Base-by-base conservation (phyloP, 495 filamentous ascomycete species). In the Penicillium simplicissimum region DNA sequence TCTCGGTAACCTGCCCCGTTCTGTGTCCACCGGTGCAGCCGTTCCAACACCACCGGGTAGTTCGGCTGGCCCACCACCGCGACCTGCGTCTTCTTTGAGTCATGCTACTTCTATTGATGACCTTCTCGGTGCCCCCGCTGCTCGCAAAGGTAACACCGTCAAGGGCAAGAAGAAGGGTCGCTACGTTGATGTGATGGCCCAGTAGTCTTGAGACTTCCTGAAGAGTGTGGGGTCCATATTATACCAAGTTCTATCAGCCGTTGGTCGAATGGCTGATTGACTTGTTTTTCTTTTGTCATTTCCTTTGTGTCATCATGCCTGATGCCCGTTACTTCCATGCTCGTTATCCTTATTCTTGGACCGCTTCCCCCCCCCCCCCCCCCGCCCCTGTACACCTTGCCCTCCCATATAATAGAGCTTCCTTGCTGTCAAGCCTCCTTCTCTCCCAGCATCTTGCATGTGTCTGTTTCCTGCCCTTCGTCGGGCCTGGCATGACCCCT, bases 171-270 rank as follows among this genome's bases (percentile, higher is more conserved):
- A 91, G 80, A 96, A 90, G 80, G 86, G 87, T 3, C 86, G 90
- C 45, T 97, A 97, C 82, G 84, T 97, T 23, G 93, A 97, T 82
- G 91, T 96, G 59, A 96, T 97, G 93, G 90, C 87, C 2, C 69
- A 77, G 62, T 80, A 61, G 71, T 47, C 49, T 53, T 35, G 47
- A 40, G 48, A 51, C 36, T 14, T 17, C 43, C n/a, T n/a, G 21
- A 23, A 21, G 25, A 42, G 21, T 14, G 4, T 34, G 21, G 31
- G 25, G 45, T 19, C 25, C 21, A n/a, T 49, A 31, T 5, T 11
- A 25, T 49, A 31, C 14, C 23, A 25, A 17, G 23, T 53, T 31
- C 11, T 8, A 35, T 53, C 51, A 36, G 51, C 17, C 10, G 19
- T 36, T 34, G 15, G 42, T 21, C 21, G 0, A 45, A 11, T 53